Base-by-base conservation (phyloP, 78 protist genomes). In the Dictyostelium purpureum region DNA sequence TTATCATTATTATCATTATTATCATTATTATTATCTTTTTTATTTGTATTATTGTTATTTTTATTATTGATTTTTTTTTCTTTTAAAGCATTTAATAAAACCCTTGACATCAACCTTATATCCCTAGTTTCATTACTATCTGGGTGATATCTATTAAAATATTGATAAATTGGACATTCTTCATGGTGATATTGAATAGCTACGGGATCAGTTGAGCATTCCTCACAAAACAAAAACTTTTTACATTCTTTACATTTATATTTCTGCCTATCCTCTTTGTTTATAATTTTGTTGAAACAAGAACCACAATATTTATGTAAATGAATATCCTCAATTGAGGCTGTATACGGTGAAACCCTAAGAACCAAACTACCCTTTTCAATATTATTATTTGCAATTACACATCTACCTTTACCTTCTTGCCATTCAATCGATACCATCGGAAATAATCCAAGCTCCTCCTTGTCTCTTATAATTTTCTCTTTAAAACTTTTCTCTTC, bases 291-390 rank as follows among this genome's bases (percentile, higher is more conserved):
- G 59, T 56, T 37, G 31, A 63, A 79, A 47, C 87, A 79, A 19
- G 75, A 79, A 2, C 69, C 37, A n/a, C 87, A 79, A 56, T 79
- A 47, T 1, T 24, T 28, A 4, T 0, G 0, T 7, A 63, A 0
- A 12, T 10, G 4, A 4, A 45, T 61, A 28, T 59, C 75, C 11
- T 40, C 21, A 6, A 79, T 28, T 19, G 75, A 28, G 18, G 45
- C 18, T 14, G 74, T 38, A 24, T n/a, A 79, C 6, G 87, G 87
- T 10, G 87, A 52, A 18, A 79, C 75, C 11, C 87, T 26, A 1
- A 63, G 49, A 2, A 79, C 1, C 4, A 63, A 12, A 31, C 31
- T 52, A 31, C 75, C 75, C 28, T 59, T 37, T 19, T 12, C 14
- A 6, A 79, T 45, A 26, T 42, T 28, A 2, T 70, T 33, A 4